Conservation (phyloP, 2,329 filamentous ascomycete species). For the Venturiaceae sp. region DNA sequence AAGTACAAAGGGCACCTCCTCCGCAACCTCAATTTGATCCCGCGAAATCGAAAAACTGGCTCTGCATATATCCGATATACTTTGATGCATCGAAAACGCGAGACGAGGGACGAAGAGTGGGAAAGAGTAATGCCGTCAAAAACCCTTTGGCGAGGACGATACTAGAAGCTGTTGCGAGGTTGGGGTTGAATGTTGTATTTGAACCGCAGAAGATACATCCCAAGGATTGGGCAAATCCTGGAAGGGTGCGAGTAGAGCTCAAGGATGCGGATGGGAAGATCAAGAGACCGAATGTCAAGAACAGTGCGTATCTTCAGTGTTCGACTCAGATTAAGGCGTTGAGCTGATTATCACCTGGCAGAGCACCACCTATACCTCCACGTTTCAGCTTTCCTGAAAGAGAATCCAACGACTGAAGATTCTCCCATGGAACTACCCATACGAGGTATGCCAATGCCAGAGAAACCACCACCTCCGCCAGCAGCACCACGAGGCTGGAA, state of each 20-base stretch:
- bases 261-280: slow-evolving; percentile 46
- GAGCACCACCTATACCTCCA: slow-evolving; percentile 82
- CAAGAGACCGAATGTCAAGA: slow-evolving; percentile 47
- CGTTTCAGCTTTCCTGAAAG: slow-evolving; percentile 64
- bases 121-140: slow-evolving; percentile 58
- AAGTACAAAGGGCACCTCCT: slow-evolving; percentile 16
- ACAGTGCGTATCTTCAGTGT: slow-evolving; percentile 41
- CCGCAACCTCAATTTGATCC: slow-evolving; percentile 20
- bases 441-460: slow-evolving; percentile 59
- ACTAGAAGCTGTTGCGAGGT: slow-evolving; percentile 67
- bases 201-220: slow-evolving; percentile 90
- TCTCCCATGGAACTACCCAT: slow-evolving; percentile 64
- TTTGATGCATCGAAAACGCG: slow-evolving; percentile 72
- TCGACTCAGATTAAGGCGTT: not conserved
- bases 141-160: slow-evolving; percentile 88
- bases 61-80: slow-evolving; percentile 92
- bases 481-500: slow-evolving; percentile 76
- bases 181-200: slow-evolving; percentile 66
- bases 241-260: slow-evolving; percentile 71
- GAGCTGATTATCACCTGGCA: slow-evolving; percentile 26
- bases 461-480: slow-evolving; percentile 55
- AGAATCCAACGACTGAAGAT: slow-evolving; percentile 66
- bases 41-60: slow-evolving; percentile 55
- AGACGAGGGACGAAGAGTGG: slow-evolving; percentile 72
- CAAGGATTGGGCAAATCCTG: slow-evolving; percentile 96